These are phyloP conservation scores for Nigrospora oryzae DNA, from an alignment of 2,329 filamentous ascomycete genomes.

Conservation along the genomic window DNA sequence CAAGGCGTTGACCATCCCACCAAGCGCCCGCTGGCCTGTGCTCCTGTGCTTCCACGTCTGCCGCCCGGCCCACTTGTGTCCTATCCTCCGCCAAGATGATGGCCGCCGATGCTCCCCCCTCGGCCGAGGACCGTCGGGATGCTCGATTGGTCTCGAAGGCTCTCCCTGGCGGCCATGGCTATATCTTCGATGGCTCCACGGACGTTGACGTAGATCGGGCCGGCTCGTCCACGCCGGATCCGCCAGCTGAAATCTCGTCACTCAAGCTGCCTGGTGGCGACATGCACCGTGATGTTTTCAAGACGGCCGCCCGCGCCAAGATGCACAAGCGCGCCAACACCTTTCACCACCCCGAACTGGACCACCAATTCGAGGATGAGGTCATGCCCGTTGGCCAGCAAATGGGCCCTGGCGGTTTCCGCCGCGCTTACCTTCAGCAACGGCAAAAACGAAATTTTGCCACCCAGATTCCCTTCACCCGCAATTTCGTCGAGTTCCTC, in stretches of 20 bases:
- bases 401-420: constrained; percentile 37
- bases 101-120: neutral
- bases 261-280: constrained; percentile 67
- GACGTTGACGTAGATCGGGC: neutral
- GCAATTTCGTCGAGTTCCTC: constrained; percentile 67
- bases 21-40: too few relatives aligned
- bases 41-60: too few relatives aligned
- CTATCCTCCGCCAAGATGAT: too few relatives aligned
- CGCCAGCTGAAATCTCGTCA: constrained; percentile 38
- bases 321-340: constrained; percentile 51
- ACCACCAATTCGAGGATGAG: constrained; percentile 19
- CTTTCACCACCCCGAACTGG: constrained; percentile 52
- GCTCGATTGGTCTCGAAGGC: neutral
- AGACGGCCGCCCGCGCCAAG: constrained; percentile 52
- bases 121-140: neutral
- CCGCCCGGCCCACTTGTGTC: too few relatives aligned
- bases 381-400: constrained; percentile 21
- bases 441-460: constrained; percentile 23
- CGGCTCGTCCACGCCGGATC: neutral
- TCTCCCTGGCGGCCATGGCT: neutral
- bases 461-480: constrained; percentile 48
- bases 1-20: too few relatives aligned
- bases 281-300: constrained; percentile 71
- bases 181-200: neutral
- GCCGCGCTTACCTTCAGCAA: constrained; percentile 35